Conservation (phyloP, 2,329 filamentous ascomycete species). For the Didymella sp. region DNA sequence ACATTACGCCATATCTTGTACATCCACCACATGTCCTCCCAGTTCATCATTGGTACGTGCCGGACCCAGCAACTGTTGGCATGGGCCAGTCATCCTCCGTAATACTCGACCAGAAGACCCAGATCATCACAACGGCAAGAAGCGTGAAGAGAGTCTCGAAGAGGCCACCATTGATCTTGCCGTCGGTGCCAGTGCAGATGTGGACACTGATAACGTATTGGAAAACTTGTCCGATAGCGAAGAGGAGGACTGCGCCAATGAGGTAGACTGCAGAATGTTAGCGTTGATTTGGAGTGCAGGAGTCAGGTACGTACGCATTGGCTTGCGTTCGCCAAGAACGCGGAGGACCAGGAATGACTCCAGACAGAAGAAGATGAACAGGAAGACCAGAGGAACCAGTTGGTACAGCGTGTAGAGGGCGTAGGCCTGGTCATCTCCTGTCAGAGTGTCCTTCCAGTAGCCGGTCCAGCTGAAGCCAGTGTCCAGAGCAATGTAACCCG, state of each 20-base stretch:
- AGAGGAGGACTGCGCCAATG: constrained; percentile 74
- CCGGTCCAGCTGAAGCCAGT: constrained; percentile 87
- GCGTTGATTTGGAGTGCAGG: constrained; percentile 5
- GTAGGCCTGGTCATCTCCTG: constrained; percentile 69
- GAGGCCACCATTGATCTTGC: constrained; percentile 89
- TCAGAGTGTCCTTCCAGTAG: constrained; percentile 67
- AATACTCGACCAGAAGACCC: constrained; percentile 98
- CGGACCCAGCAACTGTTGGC: constrained; percentile 52
- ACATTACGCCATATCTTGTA: constrained; percentile 42
- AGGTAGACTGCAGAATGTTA: constrained; percentile 70
- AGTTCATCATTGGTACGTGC: constrained; percentile 47
- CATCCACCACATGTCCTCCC: constrained; percentile 25
- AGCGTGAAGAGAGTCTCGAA: constrained; percentile 95
- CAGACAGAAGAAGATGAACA: constrained; percentile 85
- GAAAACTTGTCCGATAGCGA: constrained; percentile 93
- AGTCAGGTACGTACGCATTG: constrained; percentile 72
- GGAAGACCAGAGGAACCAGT: constrained; percentile 83
- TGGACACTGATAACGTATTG: constrained; percentile 92
- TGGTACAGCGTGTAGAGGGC: constrained; percentile 95
- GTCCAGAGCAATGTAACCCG: constrained; percentile 94
- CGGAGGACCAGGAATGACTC: constrained; percentile 84
- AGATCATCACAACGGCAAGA: constrained; percentile 79
- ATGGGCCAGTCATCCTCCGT: constrained; percentile 97
- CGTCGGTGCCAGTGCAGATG: constrained; percentile 81
- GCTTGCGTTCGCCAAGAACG: constrained; percentile 84